Evolutionary conservation across 805 yeast genomes (phyloP).

Genomic region (Lipomyces oligophaga): DNA sequence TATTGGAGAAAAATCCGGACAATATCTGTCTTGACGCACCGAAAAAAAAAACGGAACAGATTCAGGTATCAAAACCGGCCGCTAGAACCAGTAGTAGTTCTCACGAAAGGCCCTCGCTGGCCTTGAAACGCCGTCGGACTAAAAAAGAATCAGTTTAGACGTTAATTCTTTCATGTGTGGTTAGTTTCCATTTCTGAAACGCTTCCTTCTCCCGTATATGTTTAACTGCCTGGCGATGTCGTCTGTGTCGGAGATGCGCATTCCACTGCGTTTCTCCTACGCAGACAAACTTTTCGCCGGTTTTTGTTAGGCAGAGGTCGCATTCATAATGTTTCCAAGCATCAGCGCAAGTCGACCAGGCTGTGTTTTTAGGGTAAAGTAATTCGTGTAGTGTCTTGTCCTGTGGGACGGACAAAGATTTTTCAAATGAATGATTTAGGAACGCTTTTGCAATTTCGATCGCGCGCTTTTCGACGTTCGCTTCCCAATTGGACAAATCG

Average conservation of each 20-base stretch:
- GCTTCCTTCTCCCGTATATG: conserved; percentile 25
- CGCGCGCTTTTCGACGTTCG: conserved; percentile 56
- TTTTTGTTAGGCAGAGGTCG: conserved; percentile 56
- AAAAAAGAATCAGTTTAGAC: conserved; percentile 10
- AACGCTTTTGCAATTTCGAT: conserved; percentile 45
- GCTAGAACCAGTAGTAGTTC: not conserved
- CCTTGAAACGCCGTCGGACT: no score
- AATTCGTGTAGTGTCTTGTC: no score
- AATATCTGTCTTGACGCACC: conserved; percentile 12
- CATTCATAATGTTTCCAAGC: conserved; percentile 72
- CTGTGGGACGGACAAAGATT: no score
- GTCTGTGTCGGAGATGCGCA: conserved; percentile 61
- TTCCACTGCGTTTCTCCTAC: conserved; percentile 73
- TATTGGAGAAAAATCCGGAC: conserved; percentile 3
- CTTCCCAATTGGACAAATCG: conserved; percentile 59
- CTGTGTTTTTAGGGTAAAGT: no score
- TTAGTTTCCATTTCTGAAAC: conserved; percentile 27
- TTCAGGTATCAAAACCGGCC: not conserved
- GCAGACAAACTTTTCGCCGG: conserved; percentile 54
- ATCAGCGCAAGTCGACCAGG: conserved; percentile 22
- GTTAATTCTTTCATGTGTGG: not conserved
- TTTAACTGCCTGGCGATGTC: conserved; percentile 43
- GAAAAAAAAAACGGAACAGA: conserved; percentile 1
- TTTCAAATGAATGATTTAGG: no score
- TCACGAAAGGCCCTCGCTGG: no score